Conservation (phyloP, 768 basidiomycete genomes). For the Auriscalpium vulgare region DNA sequence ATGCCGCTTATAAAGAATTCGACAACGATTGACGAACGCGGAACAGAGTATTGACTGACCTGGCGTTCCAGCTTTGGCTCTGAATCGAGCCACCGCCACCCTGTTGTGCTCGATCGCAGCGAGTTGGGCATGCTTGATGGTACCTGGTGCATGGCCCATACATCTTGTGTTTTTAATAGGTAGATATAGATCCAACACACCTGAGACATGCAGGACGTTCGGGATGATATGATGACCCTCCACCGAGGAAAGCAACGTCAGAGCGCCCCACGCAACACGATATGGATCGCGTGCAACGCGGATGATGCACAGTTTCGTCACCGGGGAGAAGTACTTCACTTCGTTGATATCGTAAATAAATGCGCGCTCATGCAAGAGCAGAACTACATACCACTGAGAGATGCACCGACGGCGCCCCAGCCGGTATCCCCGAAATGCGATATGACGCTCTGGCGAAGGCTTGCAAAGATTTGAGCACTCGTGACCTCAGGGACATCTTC, state of each 20-base stretch:
- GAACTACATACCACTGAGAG: conserved; percentile 50
- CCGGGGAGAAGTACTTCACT: conserved; percentile 89
- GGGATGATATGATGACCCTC: conserved; percentile 58
- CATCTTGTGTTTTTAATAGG: neutral
- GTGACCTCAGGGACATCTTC: conserved; percentile 30
- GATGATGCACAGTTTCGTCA: conserved; percentile 77
- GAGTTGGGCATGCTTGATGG: conserved; percentile 78
- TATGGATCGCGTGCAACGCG: conserved; percentile 80
- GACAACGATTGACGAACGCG: too few relatives aligned
- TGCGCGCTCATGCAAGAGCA: neutral
- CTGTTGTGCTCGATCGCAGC: conserved; percentile 72
- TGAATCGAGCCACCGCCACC: conserved; percentile 58
- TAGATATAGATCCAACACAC: conserved; percentile 31
- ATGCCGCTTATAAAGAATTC: conserved; percentile 30
- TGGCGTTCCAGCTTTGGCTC: conserved; percentile 39
- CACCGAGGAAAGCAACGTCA: conserved; percentile 61
- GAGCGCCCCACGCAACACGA: conserved; percentile 68
- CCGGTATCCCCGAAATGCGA: conserved; percentile 77
- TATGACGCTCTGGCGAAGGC: conserved; percentile 62
- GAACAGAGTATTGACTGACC: conserved; percentile 28
- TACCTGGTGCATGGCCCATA: conserved; percentile 40
- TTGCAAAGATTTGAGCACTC: conserved; percentile 58
- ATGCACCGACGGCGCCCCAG: conserved; percentile 74
- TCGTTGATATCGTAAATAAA: neutral
- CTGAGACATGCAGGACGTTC: conserved; percentile 73